These are phyloP conservation scores for Cyphellophora attinorum DNA, from an alignment of 2,329 filamentous ascomycete species.

Conservation along the genomic window DNA sequence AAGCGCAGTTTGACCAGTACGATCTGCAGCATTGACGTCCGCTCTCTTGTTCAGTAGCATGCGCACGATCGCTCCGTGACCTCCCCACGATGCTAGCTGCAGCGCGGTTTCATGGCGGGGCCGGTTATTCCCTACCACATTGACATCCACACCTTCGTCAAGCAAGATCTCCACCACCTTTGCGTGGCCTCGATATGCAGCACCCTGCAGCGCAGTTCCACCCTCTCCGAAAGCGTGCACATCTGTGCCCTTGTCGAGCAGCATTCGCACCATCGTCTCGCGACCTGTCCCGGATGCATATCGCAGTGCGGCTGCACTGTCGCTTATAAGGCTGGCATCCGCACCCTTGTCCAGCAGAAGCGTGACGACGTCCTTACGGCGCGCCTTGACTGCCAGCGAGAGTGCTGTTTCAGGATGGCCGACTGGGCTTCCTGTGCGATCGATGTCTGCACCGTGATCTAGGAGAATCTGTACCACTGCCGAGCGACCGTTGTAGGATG, in stretches of 20 bases:
- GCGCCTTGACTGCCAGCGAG: too few species aligned
- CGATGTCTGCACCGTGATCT: too few species aligned
- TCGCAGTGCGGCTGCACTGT: too few species aligned
- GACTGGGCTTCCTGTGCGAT: too few species aligned
- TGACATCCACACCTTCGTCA: constrained; percentile 8
- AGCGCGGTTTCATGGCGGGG: not conserved
- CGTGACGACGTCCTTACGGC: too few species aligned
- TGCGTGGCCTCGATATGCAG: constrained; percentile 2
- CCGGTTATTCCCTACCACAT: too few species aligned
- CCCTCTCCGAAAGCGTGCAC: too few species aligned
- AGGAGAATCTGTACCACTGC: too few species aligned
- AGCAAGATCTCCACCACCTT: constrained; percentile 7
- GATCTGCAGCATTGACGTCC: constrained; percentile 12
- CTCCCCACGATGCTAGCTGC: constrained; percentile 2
- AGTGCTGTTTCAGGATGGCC: too few species aligned
- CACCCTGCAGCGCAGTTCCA: constrained; percentile 4
- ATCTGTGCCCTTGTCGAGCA: constrained; percentile 2
- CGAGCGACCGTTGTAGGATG: too few species aligned
- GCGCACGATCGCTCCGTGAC: constrained; percentile 9
- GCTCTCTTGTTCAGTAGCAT: constrained; percentile 16
- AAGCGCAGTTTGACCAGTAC: constrained; percentile 19
- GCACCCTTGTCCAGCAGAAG: too few species aligned
- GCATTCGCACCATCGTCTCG: constrained; percentile 1
- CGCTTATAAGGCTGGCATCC: too few species aligned
- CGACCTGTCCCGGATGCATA: constrained; percentile 6